Conservation (phyloP, 768 basidiomycete genomes). For the Serendipita sp. region DNA sequence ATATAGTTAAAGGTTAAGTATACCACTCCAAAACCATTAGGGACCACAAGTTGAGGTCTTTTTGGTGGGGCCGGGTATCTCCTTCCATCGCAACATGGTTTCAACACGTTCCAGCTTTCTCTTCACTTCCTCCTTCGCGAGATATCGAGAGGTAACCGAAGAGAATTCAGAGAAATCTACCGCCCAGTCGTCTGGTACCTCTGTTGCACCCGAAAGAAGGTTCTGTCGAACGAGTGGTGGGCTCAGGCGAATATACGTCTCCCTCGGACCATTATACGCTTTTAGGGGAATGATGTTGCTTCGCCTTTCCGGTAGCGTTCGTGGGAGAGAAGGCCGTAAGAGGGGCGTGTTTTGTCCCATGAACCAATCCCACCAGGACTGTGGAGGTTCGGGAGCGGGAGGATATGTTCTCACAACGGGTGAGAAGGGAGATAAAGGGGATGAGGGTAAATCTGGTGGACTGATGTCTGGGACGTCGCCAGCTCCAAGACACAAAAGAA, state of each 20-base stretch:
- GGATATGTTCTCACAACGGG: too few species aligned
- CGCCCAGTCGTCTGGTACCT: neutral
- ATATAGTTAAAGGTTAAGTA: too few species aligned
- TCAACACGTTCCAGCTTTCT: neutral
- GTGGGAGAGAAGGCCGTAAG: neutral
- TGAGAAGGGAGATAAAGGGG: too few species aligned
- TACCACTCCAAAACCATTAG: too few species aligned
- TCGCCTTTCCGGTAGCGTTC: neutral
- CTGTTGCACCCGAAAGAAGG: neutral
- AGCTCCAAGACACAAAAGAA: neutral
- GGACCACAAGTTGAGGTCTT: neutral
- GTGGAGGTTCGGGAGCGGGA: too few species aligned
- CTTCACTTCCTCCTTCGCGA: neutral
- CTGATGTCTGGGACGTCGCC: neutral
- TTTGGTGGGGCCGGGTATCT: neutral
- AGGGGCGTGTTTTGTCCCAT: neutral
- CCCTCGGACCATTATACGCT: neutral
- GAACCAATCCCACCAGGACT: constrained; percentile 3
- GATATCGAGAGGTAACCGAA: neutral
- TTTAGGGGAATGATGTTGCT: neutral
- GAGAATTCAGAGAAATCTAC: neutral
- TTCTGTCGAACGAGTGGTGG: neutral
- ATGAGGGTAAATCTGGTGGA: neutral
- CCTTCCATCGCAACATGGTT: constrained; percentile 1
- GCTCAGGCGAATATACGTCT: neutral